Conservation (phyloP, 345 rosid species). For the Bretschneidera sinensis region DNA sequence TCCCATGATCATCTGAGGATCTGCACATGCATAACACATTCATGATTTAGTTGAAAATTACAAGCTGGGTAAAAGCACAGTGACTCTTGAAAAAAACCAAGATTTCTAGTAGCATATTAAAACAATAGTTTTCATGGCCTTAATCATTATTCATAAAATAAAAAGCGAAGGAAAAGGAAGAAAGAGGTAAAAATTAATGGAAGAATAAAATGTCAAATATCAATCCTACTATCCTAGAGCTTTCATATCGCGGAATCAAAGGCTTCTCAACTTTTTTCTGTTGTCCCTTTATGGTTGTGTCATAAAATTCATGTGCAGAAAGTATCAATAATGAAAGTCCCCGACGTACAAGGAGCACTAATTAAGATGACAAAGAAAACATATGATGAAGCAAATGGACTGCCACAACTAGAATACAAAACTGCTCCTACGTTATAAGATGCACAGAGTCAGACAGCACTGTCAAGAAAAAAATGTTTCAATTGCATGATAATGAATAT, state of each 20-base stretch:
- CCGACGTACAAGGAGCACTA: background rate
- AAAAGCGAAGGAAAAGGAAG: no score
- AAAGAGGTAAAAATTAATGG: no score
- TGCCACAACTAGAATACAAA: background rate
- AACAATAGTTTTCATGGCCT: no score
- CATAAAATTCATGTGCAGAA: background rate
- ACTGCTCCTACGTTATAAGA: background rate
- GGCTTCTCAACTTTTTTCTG: background rate
- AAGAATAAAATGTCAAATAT: no score
- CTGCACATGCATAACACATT: constrained; percentile 28
- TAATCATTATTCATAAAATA: no score
- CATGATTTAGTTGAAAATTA: background rate
- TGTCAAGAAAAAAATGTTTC: background rate
- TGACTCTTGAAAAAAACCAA: background rate
- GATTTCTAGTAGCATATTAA: constrained; percentile 2
- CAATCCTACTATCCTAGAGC: background rate
- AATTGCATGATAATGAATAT: background rate
- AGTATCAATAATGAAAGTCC: background rate
- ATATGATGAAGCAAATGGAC: background rate
- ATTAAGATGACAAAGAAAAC: no score
- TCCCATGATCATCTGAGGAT: constrained; percentile 48
- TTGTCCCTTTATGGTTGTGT: background rate
- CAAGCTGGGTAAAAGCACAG: no score
- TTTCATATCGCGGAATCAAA: background rate
- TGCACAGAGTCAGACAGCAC: background rate